Conservation (phyloP, 805 yeast genomes). For the Nakazawaea laoshanensis region DNA sequence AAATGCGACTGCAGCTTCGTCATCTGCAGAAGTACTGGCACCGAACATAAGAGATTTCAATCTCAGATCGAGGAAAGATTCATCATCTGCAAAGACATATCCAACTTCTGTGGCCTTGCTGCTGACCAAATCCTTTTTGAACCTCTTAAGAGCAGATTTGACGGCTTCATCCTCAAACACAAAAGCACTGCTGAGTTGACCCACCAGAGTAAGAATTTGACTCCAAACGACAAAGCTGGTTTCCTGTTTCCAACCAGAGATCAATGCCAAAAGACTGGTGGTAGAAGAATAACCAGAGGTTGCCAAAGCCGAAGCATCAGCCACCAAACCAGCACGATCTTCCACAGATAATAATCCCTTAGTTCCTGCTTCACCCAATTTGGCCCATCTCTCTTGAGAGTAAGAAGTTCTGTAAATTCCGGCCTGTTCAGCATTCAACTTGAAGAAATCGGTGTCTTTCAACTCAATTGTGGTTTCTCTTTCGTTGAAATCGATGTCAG, state of each 20-base stretch:
- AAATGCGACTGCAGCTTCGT: constrained; percentile 35
- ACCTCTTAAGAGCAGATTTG: constrained; percentile 39
- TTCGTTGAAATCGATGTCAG: constrained; percentile 46
- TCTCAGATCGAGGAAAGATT: constrained; percentile 53
- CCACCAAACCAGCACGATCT: constrained; percentile 72
- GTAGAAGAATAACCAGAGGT: constrained; percentile 64
- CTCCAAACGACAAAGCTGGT: constrained; percentile 62
- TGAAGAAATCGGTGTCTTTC: constrained; percentile 42
- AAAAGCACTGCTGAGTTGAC: constrained; percentile 43
- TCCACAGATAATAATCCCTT: constrained; percentile 56
- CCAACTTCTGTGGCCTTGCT: constrained; percentile 51
- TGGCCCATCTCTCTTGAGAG: constrained; percentile 58
- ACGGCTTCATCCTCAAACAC: constrained; percentile 41
- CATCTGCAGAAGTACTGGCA: constrained; percentile 48
- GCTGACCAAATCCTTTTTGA: constrained; percentile 46
- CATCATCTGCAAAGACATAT: constrained; percentile 49
- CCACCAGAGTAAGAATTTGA: constrained; percentile 42
- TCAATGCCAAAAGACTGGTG: constrained; percentile 48
- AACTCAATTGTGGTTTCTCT: constrained; percentile 34
- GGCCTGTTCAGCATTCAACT: constrained; percentile 64
- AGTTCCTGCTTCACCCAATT: constrained; percentile 53
- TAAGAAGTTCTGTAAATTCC: constrained; percentile 74
- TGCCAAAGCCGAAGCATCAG: constrained; percentile 71
- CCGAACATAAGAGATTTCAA: constrained; percentile 58
- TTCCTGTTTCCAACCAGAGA: constrained; percentile 53